Conservation (phyloP, 2,329 filamentous ascomycete species). For the Penicillium sp. region DNA sequence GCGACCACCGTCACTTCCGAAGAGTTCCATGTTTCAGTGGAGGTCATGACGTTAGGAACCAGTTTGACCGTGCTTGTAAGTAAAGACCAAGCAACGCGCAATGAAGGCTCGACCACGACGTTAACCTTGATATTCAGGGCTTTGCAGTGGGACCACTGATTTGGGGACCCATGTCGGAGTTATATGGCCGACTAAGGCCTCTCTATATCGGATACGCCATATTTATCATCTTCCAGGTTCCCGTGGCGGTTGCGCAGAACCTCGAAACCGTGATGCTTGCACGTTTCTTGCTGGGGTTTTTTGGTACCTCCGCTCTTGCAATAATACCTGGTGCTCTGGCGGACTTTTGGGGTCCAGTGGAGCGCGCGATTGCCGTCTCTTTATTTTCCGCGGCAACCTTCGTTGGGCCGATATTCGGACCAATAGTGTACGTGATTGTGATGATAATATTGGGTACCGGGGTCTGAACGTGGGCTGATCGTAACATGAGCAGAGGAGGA, state of each 20-base stretch:
- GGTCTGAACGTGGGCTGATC: neutral
- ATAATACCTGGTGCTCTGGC: slow-evolving; percentile 25
- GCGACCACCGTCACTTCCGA: neutral
- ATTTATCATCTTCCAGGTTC: slow-evolving; percentile 30
- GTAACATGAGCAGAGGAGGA: neutral
- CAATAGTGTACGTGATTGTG: neutral
- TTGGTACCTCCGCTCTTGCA: slow-evolving; percentile 28
- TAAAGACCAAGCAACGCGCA: too few species aligned
- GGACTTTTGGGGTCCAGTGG: slow-evolving; percentile 16
- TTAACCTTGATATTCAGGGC: neutral
- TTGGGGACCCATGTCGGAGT: slow-evolving; percentile 3
- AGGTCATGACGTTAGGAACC: slow-evolving; percentile 2
- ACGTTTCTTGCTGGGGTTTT: slow-evolving; percentile 29
- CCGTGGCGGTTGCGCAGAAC: slow-evolving; percentile 38
- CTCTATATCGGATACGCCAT: neutral
- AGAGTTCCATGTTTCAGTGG: slow-evolving; percentile 1
- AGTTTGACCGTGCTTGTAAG: neutral
- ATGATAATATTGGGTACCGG: neutral
- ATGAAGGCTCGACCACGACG: too few species aligned
- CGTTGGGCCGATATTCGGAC: neutral
- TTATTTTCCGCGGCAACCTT: neutral
- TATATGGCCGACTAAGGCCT: neutral
- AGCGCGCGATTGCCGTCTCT: neutral
- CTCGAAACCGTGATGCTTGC: slow-evolving; percentile 26
- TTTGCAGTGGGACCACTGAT: slow-evolving; percentile 20